Conservation (phyloP, 108 stramenopile species). For the Conticribra weissflogii region DNA sequence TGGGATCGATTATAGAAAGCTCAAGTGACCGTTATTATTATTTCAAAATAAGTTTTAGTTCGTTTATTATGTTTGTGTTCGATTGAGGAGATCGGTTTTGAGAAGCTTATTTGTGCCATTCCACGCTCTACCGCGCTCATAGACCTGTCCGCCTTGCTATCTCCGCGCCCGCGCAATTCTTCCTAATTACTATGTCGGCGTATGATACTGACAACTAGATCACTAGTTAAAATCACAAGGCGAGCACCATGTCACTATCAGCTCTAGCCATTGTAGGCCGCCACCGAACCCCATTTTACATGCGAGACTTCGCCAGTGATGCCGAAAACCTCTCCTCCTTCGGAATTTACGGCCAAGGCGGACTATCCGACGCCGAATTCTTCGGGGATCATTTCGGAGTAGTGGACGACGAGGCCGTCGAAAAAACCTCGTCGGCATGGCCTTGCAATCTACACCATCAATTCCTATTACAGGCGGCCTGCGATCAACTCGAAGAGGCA, state of each 20-base stretch:
- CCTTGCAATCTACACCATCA: conserved; percentile 30
- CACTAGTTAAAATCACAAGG: too few relatives aligned
- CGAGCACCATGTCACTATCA: conserved; percentile 36
- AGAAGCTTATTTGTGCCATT: too few relatives aligned
- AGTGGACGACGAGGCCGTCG: conserved; percentile 6
- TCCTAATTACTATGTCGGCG: too few relatives aligned
- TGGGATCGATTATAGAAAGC: too few relatives aligned
- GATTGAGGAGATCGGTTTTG: too few relatives aligned
- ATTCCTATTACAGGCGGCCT: conserved; percentile 39
- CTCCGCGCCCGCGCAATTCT: too few relatives aligned
- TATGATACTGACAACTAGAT: too few relatives aligned
- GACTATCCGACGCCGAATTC: conserved; percentile 8
- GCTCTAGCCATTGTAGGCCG: conserved; percentile 41
- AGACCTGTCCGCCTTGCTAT: too few relatives aligned
- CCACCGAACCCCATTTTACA: conserved; percentile 31
- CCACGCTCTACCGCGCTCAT: too few relatives aligned
- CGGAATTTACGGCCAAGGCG: conserved; percentile 20
- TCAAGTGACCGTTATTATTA: too few relatives aligned
- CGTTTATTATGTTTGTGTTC: too few relatives aligned
- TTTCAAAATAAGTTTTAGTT: too few relatives aligned
- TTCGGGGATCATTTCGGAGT: conserved; percentile 27
- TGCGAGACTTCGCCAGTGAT: conserved; percentile 18
- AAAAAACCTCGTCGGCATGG: conserved; percentile 29
- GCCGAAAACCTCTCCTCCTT: conserved; percentile 20
- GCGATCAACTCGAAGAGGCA: conserved; percentile 24